phyloP scores from a whole-genome alignment of 352 stramenopile species.

The Blastocystis sp. region DNA sequence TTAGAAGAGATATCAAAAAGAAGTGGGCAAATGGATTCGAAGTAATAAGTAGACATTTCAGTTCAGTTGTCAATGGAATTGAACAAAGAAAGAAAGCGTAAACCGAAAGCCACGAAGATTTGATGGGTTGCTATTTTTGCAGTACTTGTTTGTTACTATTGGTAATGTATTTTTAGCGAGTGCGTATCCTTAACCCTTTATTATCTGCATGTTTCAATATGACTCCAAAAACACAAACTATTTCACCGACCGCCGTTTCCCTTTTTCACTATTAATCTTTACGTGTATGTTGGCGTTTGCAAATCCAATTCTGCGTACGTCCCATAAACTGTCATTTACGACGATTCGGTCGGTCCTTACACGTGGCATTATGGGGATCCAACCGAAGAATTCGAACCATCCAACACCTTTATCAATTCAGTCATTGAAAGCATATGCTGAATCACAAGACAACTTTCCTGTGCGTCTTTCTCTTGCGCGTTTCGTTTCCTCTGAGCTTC shows the following conservation, averaged over 20 bases:
- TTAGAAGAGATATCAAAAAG: not conserved
- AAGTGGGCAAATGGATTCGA: not conserved
- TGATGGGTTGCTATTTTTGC: not conserved
- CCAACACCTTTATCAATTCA: constrained; percentile 52
- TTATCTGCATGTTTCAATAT: too few species aligned
- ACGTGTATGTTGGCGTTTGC: not conserved
- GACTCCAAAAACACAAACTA: too few species aligned
- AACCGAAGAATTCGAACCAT: constrained; percentile 4
- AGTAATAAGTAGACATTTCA: constrained; percentile 12
- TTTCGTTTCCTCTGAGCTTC: constrained; percentile 47
- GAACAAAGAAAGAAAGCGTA: not conserved
- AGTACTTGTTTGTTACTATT: not conserved
- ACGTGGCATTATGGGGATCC: not conserved
- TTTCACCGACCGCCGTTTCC: not conserved
- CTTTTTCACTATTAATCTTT: not conserved
- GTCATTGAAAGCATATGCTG: constrained; percentile 37
- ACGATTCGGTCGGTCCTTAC: not conserved
- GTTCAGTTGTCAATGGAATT: constrained; percentile 16
- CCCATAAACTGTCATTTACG: not conserved
- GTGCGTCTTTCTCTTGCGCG: constrained; percentile 37
- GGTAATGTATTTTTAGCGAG: not conserved
- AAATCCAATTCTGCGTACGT: not conserved
- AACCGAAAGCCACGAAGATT: not conserved
- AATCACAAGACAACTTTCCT: constrained; percentile 53
- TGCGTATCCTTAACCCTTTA: not conserved